Conservation (phyloP, 441 rosid genomes). For the Melastoma candidum region DNA sequence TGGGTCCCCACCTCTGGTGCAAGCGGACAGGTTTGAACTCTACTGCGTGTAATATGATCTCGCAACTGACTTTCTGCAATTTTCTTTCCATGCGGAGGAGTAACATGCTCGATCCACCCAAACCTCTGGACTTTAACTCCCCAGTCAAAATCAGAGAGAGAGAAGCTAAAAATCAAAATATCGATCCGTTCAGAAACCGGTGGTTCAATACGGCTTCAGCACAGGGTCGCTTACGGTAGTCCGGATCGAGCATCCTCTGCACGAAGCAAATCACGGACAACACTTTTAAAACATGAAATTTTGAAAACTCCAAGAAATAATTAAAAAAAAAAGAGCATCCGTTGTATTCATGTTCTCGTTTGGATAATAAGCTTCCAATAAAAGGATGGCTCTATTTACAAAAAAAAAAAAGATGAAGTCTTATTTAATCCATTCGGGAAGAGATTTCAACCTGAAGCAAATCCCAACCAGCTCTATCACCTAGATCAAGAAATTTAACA, state of each 20-base stretch:
- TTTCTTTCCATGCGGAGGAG: too few relatives aligned
- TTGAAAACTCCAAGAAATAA: background rate
- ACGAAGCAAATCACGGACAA: background rate
- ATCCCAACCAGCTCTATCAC: slow-evolving; percentile 80
- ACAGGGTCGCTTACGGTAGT: slow-evolving; percentile 61
- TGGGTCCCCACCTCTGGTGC: too few relatives aligned
- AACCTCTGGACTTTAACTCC: too few relatives aligned
- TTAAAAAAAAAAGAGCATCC: background rate
- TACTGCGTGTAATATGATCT: too few relatives aligned
- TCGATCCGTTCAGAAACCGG: too few relatives aligned
- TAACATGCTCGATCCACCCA: too few relatives aligned
- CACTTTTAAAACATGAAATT: background rate
- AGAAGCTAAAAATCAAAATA: too few relatives aligned
- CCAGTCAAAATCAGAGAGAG: too few relatives aligned
- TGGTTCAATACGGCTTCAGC: slow-evolving; percentile 55
- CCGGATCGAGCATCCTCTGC: slow-evolving; percentile 78
- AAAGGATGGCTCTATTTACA: background rate
- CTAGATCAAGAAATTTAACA: slow-evolving; percentile 75
- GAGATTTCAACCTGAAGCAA: slow-evolving; percentile 62
- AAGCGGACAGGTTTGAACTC: too few relatives aligned
- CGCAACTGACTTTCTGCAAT: too few relatives aligned
- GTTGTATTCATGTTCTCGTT: too few relatives aligned
- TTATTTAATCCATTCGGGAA: background rate
- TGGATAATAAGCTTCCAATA: too few relatives aligned
- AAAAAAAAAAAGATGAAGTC: background rate